phyloP scores from a whole-genome alignment of 768 basidiomycete genomes.

The Boletales sp. region DNA sequence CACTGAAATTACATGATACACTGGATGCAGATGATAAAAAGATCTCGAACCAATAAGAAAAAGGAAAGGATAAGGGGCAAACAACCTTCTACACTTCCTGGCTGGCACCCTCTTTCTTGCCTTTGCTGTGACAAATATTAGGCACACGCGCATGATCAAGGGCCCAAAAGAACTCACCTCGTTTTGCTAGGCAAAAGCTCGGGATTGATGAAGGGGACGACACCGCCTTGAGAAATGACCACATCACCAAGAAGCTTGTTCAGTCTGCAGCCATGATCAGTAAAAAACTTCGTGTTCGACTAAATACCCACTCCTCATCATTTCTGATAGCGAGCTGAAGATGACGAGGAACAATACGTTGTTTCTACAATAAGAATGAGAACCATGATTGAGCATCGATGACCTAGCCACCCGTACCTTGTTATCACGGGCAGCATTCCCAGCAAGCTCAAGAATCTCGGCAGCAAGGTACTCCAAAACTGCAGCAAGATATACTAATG shows the following conservation, averaged over 20 bases:
- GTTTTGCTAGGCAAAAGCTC: constrained; percentile 32
- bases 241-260: constrained; percentile 83
- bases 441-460: constrained; percentile 90
- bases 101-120: constrained; percentile 32
- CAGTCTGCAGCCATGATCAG: constrained; percentile 37
- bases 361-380: constrained; percentile 47
- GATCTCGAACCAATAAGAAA: constrained; percentile 20
- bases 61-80: background rate
- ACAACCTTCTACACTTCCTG: constrained; percentile 27
- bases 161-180: constrained; percentile 16
- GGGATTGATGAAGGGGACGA: constrained; percentile 66
- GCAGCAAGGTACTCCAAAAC: constrained; percentile 92
- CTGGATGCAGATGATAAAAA: constrained; percentile 27
- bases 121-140: constrained; percentile 25
- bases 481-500: constrained; percentile 79
- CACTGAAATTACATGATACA: constrained; percentile 28
- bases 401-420: constrained; percentile 17
- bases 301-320: constrained; percentile 66
- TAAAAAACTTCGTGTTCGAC: background rate
- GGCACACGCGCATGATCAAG: background rate
- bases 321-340: constrained; percentile 90
- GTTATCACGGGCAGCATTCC: constrained; percentile 59
- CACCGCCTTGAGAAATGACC: constrained; percentile 90
- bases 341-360: constrained; percentile 93
- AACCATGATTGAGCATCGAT: background rate